Base-by-base conservation (phyloP, 352 stramenopile species). In the Phytophthora tubulina region DNA sequence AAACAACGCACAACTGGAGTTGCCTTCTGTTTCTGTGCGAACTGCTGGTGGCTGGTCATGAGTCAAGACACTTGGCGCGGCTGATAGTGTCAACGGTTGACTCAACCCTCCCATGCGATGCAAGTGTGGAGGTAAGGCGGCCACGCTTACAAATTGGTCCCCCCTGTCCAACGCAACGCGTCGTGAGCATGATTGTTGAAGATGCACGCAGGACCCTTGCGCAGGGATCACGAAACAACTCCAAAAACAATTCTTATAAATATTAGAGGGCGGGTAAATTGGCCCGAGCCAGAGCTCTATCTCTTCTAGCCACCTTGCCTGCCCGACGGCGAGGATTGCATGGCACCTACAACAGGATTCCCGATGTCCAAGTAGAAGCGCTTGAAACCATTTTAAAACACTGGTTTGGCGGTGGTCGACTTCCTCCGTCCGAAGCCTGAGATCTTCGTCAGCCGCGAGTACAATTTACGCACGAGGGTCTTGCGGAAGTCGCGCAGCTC, bases 401-500 rank as follows among this genome's bases (percentile, higher is more conserved):
- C 44, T 38, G 58, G 38, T 31, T 73, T 65, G 2, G 48, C 30
- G 6, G 51, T 36, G 13, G 64, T 33, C 13, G 60, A 32, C 33
- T 76, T 82, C 68, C 69, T 79, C 35, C 80, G 72, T 8, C 48
- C 61, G 9, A 88, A 68, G 36, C 60, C 61, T 2, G 82, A 81
- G 52, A 92, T 75, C 46, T 81, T 85, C 17, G 78, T 80, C 35
- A 92, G 50, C 7, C 75, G 72, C 55, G 73, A 52, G 72, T 86
- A 90, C 39, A 93, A 57, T 68, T 88, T 89, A 54, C 80, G 82
- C 50, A 83, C 76, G 15, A 93, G 80, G 4, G 81, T 89, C 62
- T 86, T 85, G 58, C 84, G 82, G 57, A 91, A 51, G 46, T 90
- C 84, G 14, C 82, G 78, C 36, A 93, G 67, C 52, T 93, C 85